These are phyloP conservation scores for Leccinum boreale DNA, from an alignment of 768 basidiomycete species.

Conservation along the genomic window DNA sequence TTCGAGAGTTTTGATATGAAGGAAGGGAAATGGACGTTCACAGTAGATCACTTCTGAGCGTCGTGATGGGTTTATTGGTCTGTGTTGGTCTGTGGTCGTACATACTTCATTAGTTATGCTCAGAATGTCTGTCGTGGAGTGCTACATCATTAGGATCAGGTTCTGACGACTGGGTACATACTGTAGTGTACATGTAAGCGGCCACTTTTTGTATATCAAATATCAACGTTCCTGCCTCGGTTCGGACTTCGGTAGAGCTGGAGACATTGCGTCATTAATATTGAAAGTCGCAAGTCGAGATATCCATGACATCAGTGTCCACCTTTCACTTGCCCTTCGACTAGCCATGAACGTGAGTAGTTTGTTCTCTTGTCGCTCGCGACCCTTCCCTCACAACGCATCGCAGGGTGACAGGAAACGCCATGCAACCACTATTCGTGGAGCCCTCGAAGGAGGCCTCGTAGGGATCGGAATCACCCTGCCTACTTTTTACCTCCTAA, in stretches of 20 bases:
- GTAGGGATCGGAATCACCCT: constrained; percentile 49
- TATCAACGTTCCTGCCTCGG: neutral
- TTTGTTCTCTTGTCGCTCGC: neutral
- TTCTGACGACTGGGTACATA: constrained; percentile 1
- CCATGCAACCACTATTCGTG: constrained; percentile 53
- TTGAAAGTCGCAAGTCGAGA: neutral
- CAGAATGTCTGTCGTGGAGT: neutral
- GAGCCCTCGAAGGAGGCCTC: constrained; percentile 58
- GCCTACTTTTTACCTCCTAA: constrained; percentile 52
- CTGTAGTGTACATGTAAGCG: constrained; percentile 14
- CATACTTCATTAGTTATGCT: neutral
- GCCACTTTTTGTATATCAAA: constrained; percentile 13
- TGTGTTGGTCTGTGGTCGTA: neutral
- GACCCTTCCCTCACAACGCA: neutral
- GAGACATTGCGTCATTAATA: neutral
- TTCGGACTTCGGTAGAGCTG: neutral
- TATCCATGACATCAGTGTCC: neutral
- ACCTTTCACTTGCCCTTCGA: neutral
- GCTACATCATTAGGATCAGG: constrained; percentile 11
- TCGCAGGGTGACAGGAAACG: constrained; percentile 47
- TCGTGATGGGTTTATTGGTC: neutral
- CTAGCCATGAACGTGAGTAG: constrained; percentile 14
- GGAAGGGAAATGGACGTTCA: constrained; percentile 91
- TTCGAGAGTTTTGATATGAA: constrained; percentile 78
- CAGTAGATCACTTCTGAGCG: constrained; percentile 84